Base-by-base conservation (phyloP, 352 stramenopile species). In the Pythium myriotylum region DNA sequence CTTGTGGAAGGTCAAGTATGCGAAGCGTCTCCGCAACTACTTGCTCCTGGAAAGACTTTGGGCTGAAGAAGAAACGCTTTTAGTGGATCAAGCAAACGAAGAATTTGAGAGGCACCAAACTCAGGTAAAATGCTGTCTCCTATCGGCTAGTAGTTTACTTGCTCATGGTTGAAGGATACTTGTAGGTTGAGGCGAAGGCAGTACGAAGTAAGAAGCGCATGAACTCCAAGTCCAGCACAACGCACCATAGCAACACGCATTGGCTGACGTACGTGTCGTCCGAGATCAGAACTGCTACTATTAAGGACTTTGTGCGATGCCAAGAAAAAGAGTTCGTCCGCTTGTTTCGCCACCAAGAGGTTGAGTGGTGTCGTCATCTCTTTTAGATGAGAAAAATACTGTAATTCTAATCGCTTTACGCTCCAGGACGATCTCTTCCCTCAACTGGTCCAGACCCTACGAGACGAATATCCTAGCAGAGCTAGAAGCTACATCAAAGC, bases 361-460 rank as follows among this genome's bases (percentile, higher is more conserved):
- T 81, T 27, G 51, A 39, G 40, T 23, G 24, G n/a, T n/a, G n/a
- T n/a, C n/a, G n/a, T n/a, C n/a, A n/a, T n/a, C n/a, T n/a, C n/a
- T n/a, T n/a, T n/a, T n/a, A n/a, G n/a, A n/a, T n/a, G n/a, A n/a
- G n/a, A n/a, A n/a, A n/a, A n/a, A n/a, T n/a, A n/a, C n/a, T n/a
- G n/a, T n/a, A 49, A 10, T 41, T 16, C 19, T 17, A 6, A 51
- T 5, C 40, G 16, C 24, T 7, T 32, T 5, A 5, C 13, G 43
- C 9, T 50, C 20, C 39, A 72, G 64, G 64, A 72, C 27, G 79
- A 89, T 14, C 70, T 87, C n/a, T 84, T 86, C 26, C 80, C 77
- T 32, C 80, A 89, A 35, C 54, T 89, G 3, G 68, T 89, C 0
- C 76, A 89, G 50, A 84, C 77, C 4, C 41, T 89, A 4, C 73